Percentiles rank a stretch among this genome's conserved stretches.
Evolutionary conservation across 345 rosid species (phyloP).

Genomic region (Pseudoturritis turrita): DNA sequence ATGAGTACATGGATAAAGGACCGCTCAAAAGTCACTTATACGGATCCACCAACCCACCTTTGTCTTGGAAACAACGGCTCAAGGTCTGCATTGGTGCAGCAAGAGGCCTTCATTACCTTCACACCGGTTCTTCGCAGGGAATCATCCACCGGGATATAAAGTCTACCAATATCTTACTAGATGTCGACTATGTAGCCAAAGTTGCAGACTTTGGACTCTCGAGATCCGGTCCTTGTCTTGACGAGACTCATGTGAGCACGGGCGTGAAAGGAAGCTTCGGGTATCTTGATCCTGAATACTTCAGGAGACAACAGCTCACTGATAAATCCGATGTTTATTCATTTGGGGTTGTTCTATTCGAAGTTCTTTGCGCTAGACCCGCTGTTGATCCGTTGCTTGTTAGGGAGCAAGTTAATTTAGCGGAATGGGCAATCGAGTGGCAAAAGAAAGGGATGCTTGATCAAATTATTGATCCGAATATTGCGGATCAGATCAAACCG

Average conservation of each 20-base stretch:
- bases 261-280: slow-evolving; percentile 98
- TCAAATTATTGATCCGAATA: slow-evolving; percentile 64
- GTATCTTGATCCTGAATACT: slow-evolving; percentile 92
- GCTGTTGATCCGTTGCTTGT: slow-evolving; percentile 93
- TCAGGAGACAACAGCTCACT: slow-evolving; percentile 90
- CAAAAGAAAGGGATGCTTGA: slow-evolving; percentile 79
- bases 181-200: slow-evolving; percentile 60
- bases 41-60: slow-evolving; percentile 48
- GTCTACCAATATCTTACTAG: slow-evolving; percentile 84
- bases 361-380: slow-evolving; percentile 94
- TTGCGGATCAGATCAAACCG: slow-evolving; percentile 58
- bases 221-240: slow-evolving; percentile 85
- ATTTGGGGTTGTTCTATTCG: slow-evolving; percentile 86
- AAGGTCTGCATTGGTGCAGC: slow-evolving; percentile 91
- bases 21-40: slow-evolving; percentile 83
- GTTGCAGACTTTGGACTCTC: slow-evolving; percentile 99
- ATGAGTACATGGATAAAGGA: slow-evolving; percentile 94
- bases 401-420: slow-evolving; percentile 91
- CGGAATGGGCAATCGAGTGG: slow-evolving; percentile 98
- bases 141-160: slow-evolving; percentile 96
- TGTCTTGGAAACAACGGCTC: slow-evolving; percentile 93
- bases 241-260: slow-evolving; percentile 93
- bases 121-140: slow-evolving; percentile 91
- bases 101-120: slow-evolving; percentile 91
- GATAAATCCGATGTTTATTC: slow-evolving; percentile 96